phyloP scores from a whole-genome alignment of 2,329 filamentous ascomycete species.

The Alternaria sp. region DNA sequence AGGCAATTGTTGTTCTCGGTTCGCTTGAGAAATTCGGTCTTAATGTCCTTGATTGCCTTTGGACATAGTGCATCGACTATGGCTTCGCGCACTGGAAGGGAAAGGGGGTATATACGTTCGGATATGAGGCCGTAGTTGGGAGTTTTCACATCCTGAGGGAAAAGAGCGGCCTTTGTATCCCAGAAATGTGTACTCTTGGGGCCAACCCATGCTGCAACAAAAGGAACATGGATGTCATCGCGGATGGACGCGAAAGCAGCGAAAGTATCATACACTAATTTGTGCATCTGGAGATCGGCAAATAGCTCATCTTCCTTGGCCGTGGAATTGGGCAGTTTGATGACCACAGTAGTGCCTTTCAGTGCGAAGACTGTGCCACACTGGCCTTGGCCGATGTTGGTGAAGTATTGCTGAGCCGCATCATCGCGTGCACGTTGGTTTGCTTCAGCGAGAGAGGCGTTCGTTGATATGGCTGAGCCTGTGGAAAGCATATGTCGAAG shows the following conservation, averaged over 20 bases:
- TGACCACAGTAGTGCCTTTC: not conserved
- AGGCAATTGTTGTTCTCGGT: slow-evolving; percentile 55
- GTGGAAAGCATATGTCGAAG: no score
- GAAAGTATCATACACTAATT: not conserved
- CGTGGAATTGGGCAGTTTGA: slow-evolving; percentile 12
- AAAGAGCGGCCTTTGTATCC: not conserved
- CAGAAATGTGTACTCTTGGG: not conserved
- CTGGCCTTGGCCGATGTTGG: slow-evolving; percentile 7
- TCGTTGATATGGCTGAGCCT: no score
- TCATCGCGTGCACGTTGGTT: no score
- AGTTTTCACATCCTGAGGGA: not conserved
- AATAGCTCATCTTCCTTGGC: slow-evolving; percentile 6
- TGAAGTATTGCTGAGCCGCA: no score
- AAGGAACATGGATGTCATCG: not conserved
- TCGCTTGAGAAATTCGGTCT: slow-evolving; percentile 24
- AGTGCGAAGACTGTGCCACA: slow-evolving; percentile 13
- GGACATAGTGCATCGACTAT: slow-evolving; percentile 50
- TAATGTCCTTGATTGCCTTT: slow-evolving; percentile 22
- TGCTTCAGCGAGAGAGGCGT: no score
- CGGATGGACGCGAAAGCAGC: not conserved
- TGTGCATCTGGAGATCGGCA: slow-evolving; percentile 1
- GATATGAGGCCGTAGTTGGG: slow-evolving; percentile 5
- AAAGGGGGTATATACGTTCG: slow-evolving; percentile 50
- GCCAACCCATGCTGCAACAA: not conserved
- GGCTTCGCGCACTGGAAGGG: slow-evolving; percentile 31